Evolutionary conservation across 2,329 filamentous ascomycete species (phyloP).

Genomic region (Didymella segeticola): DNA sequence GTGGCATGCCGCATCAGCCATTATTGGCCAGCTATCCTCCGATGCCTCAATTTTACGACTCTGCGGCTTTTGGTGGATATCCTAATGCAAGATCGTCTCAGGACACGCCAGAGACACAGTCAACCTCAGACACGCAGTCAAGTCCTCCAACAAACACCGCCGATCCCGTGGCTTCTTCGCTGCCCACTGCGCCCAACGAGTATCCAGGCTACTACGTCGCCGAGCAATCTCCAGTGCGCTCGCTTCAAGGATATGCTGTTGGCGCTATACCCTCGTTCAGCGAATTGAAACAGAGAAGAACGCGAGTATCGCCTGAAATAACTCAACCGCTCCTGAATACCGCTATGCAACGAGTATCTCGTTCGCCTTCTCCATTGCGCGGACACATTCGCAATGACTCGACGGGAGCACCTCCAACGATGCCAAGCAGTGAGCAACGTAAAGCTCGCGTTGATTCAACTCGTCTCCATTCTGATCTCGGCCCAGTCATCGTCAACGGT

Average conservation of each 20-base stretch:
- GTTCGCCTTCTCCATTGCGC: slow-evolving; percentile 57
- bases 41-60: slow-evolving; percentile 44
- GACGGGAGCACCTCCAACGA: slow-evolving; percentile 29
- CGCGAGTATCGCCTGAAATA: slow-evolving; percentile 53
- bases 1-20: slow-evolving; percentile 50
- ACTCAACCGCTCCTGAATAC: slow-evolving; percentile 48
- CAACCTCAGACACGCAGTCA: slow-evolving; percentile 28
- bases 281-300: slow-evolving; percentile 51
- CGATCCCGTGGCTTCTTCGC: slow-evolving; percentile 28
- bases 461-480: slow-evolving; percentile 37
- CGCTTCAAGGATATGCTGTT: slow-evolving; percentile 48
- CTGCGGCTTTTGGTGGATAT: slow-evolving; percentile 39
- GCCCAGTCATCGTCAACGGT: slow-evolving; percentile 51
- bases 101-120: slow-evolving; percentile 31
- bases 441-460: slow-evolving; percentile 39
- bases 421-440: slow-evolving; percentile 23
- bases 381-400: slow-evolving; percentile 52
- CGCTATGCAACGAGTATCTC: slow-evolving; percentile 45
- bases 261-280: slow-evolving; percentile 47
- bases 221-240: slow-evolving; percentile 50
- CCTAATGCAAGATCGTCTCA: slow-evolving; percentile 44
- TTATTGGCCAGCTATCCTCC: slow-evolving; percentile 50
- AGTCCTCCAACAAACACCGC: slow-evolving; percentile 29
- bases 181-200: slow-evolving; percentile 55
- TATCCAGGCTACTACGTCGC: slow-evolving; percentile 59